These are phyloP conservation scores for Metarhizium robertsii DNA, from an alignment of 2,329 filamentous ascomycete genomes.

Conservation along the genomic window DNA sequence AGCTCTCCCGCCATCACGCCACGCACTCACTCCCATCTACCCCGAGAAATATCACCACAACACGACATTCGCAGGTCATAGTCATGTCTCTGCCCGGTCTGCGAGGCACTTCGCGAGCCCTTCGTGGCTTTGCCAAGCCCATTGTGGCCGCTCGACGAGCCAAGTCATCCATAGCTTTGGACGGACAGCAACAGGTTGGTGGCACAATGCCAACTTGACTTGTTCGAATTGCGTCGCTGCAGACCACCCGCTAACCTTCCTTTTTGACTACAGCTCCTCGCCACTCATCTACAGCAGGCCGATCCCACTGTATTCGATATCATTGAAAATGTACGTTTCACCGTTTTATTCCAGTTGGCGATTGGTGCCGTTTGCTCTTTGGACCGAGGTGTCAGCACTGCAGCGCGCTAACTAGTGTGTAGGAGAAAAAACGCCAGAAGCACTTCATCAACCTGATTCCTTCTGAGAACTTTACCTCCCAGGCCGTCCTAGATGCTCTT, in stretches of 20 bases:
- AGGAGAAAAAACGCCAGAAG: slow-evolving; percentile 95
- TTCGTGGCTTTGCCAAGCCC: slow-evolving; percentile 31
- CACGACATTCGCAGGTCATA: slow-evolving; percentile 5
- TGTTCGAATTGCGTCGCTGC: slow-evolving; percentile 4
- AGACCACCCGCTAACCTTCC: slow-evolving; percentile 7
- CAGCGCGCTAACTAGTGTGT: neutral
- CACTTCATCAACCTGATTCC: slow-evolving; percentile 98
- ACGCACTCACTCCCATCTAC: neutral
- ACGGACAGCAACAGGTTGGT: slow-evolving; percentile 52
- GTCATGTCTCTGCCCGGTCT: slow-evolving; percentile 39
- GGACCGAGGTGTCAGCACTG: neutral
- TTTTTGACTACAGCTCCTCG: slow-evolving; percentile 55
- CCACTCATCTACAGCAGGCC: slow-evolving; percentile 68
- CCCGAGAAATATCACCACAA: slow-evolving; percentile 6
- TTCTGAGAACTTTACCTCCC: slow-evolving; percentile 91
- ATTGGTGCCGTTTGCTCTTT: neutral
- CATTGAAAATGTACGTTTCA: slow-evolving; percentile 68
- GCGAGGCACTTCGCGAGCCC: slow-evolving; percentile 38
- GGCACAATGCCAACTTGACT: slow-evolving; percentile 4
- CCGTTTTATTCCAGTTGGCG: neutral
- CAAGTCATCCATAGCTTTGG: slow-evolving; percentile 38
- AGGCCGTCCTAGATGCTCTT: slow-evolving; percentile 82
- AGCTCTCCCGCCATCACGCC: neutral
- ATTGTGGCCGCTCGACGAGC: slow-evolving; percentile 23
- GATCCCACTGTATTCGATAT: slow-evolving; percentile 85